Base-by-base conservation (phyloP, 1,284 basidiomycete genomes). In the Trichosporon faecale region DNA sequence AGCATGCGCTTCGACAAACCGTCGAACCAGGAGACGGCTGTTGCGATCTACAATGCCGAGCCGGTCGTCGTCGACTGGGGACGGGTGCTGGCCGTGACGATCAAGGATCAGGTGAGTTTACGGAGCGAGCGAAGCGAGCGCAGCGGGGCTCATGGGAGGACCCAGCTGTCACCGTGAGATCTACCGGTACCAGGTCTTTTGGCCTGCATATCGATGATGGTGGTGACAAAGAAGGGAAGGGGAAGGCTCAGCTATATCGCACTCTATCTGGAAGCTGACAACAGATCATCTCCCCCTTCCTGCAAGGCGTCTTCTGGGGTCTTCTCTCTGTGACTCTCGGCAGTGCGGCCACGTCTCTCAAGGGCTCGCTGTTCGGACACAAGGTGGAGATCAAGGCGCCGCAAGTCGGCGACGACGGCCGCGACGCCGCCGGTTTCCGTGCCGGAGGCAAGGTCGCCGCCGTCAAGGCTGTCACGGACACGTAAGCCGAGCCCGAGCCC, bases 1-100 rank as follows among this genome's bases (percentile, higher is more conserved):
- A 74, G 78, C 31, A 61, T 61, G 27, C 57, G 29, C 57, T 61
- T 33, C 29, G 31, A 61, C 57, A 61, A 61, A 29, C 2, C 8
- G 27, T 21, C 18, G 2, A 27, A 31, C 3, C 66, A 93, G 70
- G 95, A 97, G 80, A 95, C 95, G 0, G 88, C 94, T 77, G 87
- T 95, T 70, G 95, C 93, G 7, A 82, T 98, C 49, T 97, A 96
- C 85, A 97, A 98, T 86, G 94, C 94, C 90, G 64, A 55, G 79
- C 70, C 57, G 21, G 63, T 71, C 2, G 33, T 37, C 16, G 44
- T 65, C 0, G 52, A 29, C 8, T 18, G 65, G 46, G 49, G 68
- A 1, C 73, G 74, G 64, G 78, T 78, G 0, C 64, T 71, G 16
- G 83, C 81, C 79, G 77, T 83, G 2, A 84, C 83, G 0, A 40